Base-by-base conservation (phyloP, 306 rosid genomes). In the Geum urbanum region DNA sequence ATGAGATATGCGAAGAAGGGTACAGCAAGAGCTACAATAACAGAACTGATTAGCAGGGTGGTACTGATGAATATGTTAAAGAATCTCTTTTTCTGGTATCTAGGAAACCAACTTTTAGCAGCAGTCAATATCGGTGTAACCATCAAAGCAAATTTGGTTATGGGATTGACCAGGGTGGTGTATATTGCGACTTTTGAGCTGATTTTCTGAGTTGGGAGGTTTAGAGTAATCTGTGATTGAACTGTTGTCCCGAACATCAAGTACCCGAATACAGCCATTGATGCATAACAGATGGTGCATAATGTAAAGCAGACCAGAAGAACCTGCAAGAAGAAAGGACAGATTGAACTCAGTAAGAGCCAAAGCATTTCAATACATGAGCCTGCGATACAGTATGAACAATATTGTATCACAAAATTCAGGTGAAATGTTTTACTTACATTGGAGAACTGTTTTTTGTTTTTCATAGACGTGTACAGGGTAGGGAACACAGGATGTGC, bases 401-500 rank as follows among this genome's bases (percentile, higher is more conserved):
- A 46, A 19, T 14, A 19, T 22, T 52, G 39, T 6, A 64, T 40
- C 35, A 2, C 37, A 32, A 32, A 32, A 64, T 64, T 24, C 18
- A n/a, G 32, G 63, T 22, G 14, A 32, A 32, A 32, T 32, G 37
- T 32, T 32, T 59, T 35, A 35, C 46, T 59, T 37, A 90, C 97
- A 80, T 78, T 88, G 14, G 97, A 80, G 73, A 94, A 94, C 13
- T 94, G 98, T 4, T 67, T 86, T 77, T 85, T 90, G 70, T 84
- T 78, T 59, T 71, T 79, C 95, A 87, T 90, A 13, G 98, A 90
- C 50, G 83, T 88, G 80, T 88, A 88, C 45, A 94, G 74, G 9
- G 92, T 85, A 9, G 97, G 98, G 59, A 94, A 94, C 49, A 90
- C 90, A 0, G 98, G 95, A 75, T 94, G 98, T 0, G 96, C 96